These are phyloP conservation scores for Xylaria intraflava DNA, from an alignment of 495 filamentous ascomycete genomes.

Conservation along the genomic window DNA sequence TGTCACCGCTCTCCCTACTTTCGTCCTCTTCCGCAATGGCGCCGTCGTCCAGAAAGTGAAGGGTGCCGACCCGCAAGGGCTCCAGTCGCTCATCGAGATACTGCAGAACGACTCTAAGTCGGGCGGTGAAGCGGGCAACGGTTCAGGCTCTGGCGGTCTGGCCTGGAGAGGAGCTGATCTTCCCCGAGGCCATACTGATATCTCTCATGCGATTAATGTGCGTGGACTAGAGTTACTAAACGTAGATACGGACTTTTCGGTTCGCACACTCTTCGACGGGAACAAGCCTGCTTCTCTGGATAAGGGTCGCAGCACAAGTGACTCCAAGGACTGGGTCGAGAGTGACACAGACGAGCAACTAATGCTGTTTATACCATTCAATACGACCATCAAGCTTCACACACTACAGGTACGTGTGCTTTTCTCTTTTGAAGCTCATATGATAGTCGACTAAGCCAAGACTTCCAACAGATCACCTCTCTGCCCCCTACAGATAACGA, in stretches of 20 bases:
- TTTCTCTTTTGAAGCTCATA: background rate
- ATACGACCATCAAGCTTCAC: conserved; percentile 82
- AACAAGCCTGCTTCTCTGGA: conserved; percentile 59
- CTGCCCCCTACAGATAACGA: conserved; percentile 55
- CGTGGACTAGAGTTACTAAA: conserved; percentile 84
- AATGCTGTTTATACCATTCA: conserved; percentile 89
- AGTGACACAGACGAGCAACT: conserved; percentile 98
- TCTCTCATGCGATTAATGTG: conserved; percentile 73
- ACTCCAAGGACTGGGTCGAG: conserved; percentile 81
- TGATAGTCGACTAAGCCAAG: conserved; percentile 11
- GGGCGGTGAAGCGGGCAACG: conserved; percentile 39
- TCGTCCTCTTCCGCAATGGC: conserved; percentile 80
- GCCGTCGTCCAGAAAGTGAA: conserved; percentile 56
- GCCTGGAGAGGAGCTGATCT: conserved; percentile 67
- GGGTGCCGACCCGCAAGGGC: conserved; percentile 64
- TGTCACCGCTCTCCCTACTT: conserved; percentile 76
- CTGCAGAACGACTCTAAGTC: conserved; percentile 63
- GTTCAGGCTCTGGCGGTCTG: conserved; percentile 32
- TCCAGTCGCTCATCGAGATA: conserved; percentile 63
- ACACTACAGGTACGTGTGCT: conserved; percentile 53
- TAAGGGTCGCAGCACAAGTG: conserved; percentile 52
- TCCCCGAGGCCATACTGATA: conserved; percentile 74
- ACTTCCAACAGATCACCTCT: conserved; percentile 64
- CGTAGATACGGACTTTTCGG: conserved; percentile 58
- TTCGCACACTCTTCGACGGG: conserved; percentile 63